Evolutionary conservation across 345 rosid species (phyloP).

Genomic region (Eucalyptus grandis): DNA sequence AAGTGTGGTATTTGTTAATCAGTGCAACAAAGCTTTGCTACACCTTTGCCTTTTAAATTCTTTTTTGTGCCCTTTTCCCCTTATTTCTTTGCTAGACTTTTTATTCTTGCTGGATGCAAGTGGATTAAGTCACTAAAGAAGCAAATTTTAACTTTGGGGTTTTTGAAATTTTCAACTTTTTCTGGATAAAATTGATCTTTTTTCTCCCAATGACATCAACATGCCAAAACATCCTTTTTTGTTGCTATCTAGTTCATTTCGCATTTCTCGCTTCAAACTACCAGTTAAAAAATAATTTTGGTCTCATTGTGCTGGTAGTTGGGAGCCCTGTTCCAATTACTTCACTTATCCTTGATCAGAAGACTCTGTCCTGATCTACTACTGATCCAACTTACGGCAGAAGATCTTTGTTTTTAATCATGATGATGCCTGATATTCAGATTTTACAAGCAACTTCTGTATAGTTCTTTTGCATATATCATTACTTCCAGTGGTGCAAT

Average conservation of each 20-base stretch:
- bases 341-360: not conserved
- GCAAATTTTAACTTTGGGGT: not conserved
- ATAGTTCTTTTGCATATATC: not conserved
- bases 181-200: not conserved
- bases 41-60: not conserved
- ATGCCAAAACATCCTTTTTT: not conserved
- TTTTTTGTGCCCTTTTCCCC: not conserved
- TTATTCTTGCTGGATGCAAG: not conserved
- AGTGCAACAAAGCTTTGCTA: not conserved
- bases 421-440: not conserved
- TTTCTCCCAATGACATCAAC: not conserved
- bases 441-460: not conserved
- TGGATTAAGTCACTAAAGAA: not conserved
- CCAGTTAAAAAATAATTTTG: not conserved
- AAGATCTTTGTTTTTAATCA: not conserved
- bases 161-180: not conserved
- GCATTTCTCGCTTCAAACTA: not conserved
- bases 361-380: not conserved
- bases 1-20: not conserved
- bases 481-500: not conserved
- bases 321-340: not conserved
- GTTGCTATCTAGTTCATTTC: not conserved
- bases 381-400: not conserved
- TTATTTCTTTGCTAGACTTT: not conserved
- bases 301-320: not conserved